Conservation (phyloP, 495 filamentous ascomycete species). For the Hypomontagnella submonticulosa region DNA sequence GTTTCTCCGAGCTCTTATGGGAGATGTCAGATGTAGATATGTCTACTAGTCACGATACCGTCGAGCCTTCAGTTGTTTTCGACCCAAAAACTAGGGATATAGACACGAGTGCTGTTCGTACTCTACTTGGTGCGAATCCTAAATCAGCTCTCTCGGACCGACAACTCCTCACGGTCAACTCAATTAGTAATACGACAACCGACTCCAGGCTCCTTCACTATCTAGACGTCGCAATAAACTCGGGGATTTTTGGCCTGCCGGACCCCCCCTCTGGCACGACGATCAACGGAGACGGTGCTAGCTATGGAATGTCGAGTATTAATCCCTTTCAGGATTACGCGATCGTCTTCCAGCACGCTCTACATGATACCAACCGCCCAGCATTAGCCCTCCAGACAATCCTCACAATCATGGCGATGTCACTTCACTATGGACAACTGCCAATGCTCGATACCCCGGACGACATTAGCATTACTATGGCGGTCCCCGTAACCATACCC, state of each 20-base stretch:
- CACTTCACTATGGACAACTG: slow-evolving; percentile 12
- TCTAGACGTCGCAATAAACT: slow-evolving; percentile 8
- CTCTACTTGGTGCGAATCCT: slow-evolving; percentile 14
- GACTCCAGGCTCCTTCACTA: slow-evolving; percentile 12
- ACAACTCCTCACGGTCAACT: slow-evolving; percentile 7
- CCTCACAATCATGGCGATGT: slow-evolving; percentile 17
- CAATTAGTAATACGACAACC: slow-evolving; percentile 10
- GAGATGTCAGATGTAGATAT: slow-evolving; percentile 13
- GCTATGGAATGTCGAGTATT: slow-evolving; percentile 16
- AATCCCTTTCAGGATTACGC: slow-evolving; percentile 13
- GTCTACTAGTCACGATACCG: slow-evolving; percentile 8
- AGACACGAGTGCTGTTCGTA: slow-evolving; percentile 12
- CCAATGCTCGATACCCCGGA: not conserved
- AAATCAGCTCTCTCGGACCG: slow-evolving; percentile 1
- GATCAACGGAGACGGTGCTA: slow-evolving; percentile 17
- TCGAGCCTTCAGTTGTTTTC: slow-evolving; percentile 7
- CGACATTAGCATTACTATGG: slow-evolving; percentile 13
- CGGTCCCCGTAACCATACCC: slow-evolving; percentile 5
- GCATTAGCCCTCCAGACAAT: slow-evolving; percentile 10
- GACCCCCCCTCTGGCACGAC: slow-evolving; percentile 2
- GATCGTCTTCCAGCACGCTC: not conserved
- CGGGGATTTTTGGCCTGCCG: slow-evolving; percentile 4
- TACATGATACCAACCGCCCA: slow-evolving; percentile 12
- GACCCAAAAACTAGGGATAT: slow-evolving; percentile 1
- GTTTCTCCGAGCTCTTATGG: slow-evolving; percentile 20